phyloP scores from a whole-genome alignment of 2,329 filamentous ascomycete genomes.

The Dothideomycetidae sp. region DNA sequence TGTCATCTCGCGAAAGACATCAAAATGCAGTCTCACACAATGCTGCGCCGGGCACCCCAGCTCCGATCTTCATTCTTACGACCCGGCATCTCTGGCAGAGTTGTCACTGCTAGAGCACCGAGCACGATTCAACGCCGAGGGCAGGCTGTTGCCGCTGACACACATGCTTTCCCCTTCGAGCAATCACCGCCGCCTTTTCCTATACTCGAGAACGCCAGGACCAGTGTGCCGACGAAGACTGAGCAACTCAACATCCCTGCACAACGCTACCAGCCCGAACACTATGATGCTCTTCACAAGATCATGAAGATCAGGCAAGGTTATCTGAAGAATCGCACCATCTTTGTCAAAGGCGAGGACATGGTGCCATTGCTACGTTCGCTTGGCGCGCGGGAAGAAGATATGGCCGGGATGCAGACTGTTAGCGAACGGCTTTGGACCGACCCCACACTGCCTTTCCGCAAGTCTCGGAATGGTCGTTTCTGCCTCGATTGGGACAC shows the following conservation, averaged over 20 bases:
- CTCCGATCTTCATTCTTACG: background rate
- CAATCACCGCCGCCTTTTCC: background rate
- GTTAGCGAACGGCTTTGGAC: background rate
- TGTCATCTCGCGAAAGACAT: too few species aligned
- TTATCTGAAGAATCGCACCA: background rate
- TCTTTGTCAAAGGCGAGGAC: background rate
- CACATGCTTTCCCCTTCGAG: background rate
- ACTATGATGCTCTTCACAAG: background rate
- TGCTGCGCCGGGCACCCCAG: background rate
- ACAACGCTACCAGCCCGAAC: background rate
- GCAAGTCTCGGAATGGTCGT: background rate
- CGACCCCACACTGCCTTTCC: background rate
- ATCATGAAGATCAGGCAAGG: background rate
- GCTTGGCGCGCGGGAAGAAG: background rate
- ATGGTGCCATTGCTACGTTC: background rate
- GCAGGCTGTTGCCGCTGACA: background rate
- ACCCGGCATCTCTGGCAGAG: background rate
- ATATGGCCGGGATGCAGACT: background rate
- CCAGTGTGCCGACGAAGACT: too few species aligned
- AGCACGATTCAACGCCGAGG: background rate
- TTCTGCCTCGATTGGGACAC: background rate
- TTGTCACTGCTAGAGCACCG: background rate
- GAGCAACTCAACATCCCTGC: background rate
- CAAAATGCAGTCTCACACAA: background rate
- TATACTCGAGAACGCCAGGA: background rate